Percentiles rank a stretch among this genome's conserved stretches.
Conservation (phyloP, 2,329 filamentous ascomycete species). For the Akanthomyces muscarius region DNA sequence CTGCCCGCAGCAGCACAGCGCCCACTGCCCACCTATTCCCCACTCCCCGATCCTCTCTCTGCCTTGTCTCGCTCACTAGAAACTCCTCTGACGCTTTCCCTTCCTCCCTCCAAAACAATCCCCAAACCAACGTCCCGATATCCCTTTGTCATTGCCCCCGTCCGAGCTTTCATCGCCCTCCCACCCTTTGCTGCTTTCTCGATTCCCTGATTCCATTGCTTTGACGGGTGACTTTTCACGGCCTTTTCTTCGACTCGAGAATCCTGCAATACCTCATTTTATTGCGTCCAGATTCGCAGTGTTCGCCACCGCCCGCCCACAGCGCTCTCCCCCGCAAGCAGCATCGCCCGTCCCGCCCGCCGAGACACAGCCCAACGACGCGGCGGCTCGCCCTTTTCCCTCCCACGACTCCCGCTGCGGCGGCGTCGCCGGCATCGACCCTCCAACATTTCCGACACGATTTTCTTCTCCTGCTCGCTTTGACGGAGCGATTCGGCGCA, state of each 20-base stretch:
- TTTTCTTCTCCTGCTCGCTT: neutral
- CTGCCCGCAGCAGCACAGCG: neutral
- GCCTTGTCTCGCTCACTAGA: constrained; percentile 5
- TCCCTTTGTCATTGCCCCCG: constrained; percentile 1
- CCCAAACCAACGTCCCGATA: constrained; percentile 3
- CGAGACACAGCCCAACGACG: neutral
- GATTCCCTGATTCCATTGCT: neutral
- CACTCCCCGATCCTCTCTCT: neutral
- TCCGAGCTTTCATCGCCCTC: neutral
- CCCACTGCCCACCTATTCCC: neutral
- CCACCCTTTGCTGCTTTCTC: neutral
- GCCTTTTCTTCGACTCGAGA: neutral
- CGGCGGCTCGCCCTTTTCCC: constrained; percentile 9
- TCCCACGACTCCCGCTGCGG: constrained; percentile 9
- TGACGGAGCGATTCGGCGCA: neutral
- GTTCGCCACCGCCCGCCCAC: neutral
- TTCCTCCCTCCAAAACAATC: constrained; percentile 11
- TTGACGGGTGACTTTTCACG: neutral
- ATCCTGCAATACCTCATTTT: neutral
- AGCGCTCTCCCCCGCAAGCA: neutral
- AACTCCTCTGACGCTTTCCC: constrained; percentile 8
- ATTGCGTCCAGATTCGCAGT: neutral
- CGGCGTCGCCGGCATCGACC: constrained; percentile 1
- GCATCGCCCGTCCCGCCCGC: neutral
- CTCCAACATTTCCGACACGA: neutral